phyloP scores from a whole-genome alignment of 192 early-diverging fungal genomes.

The Thamnidium elegans region DNA sequence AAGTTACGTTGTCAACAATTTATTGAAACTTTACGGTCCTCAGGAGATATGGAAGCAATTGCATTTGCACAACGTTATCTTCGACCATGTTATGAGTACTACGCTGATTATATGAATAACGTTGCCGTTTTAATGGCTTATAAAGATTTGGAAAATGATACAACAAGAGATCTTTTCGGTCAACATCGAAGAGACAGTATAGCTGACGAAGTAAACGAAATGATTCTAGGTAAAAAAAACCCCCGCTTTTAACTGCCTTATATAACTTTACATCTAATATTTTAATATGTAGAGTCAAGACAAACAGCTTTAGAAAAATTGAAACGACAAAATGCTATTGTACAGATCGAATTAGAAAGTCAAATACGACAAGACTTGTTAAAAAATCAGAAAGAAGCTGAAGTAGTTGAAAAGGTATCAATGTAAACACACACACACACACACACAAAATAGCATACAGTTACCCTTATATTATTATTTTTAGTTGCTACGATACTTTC shows the following conservation, averaged over 20 bases:
- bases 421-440: conserved; percentile 2
- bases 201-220: conserved; percentile 14
- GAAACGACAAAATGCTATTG: not conserved
- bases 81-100: not conserved
- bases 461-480: too few relatives aligned
- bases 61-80: conserved; percentile 9
- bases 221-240: not conserved
- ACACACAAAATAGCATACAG: too few relatives aligned
- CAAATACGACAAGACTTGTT: too few relatives aligned
- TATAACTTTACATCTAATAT: not conserved
- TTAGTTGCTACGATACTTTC: not conserved
- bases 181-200: conserved; percentile 1
- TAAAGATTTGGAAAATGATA: not conserved
- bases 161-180: not conserved
- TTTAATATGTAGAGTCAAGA: not conserved
- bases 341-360: not conserved
- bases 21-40: not conserved
- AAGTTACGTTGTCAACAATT: conserved; percentile 17
- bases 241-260: not conserved
- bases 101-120: not conserved
- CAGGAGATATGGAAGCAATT: not conserved
- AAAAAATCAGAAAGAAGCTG: not conserved
- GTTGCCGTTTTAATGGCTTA: conserved; percentile 19
- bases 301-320: conserved; percentile 5
- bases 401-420: conserved; percentile 3